Percentiles rank a stretch among this genome's conserved stretches.
Conservation (phyloP, 495 filamentous ascomycete species). For the Cercophora scortea region DNA sequence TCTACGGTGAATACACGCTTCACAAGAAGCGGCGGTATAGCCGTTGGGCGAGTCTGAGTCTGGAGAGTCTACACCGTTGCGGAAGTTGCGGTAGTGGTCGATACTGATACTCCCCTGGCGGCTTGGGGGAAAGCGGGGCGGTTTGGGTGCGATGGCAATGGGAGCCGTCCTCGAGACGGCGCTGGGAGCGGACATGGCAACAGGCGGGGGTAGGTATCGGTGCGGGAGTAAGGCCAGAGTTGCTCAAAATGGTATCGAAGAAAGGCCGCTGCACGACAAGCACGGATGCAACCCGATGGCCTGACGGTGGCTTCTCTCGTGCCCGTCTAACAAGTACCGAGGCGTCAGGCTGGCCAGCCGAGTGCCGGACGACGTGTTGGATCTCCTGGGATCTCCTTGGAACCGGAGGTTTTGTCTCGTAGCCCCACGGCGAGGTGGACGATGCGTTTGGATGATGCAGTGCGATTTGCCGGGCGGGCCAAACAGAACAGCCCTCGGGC, state of each 20-base stretch:
- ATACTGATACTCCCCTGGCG: constrained; percentile 34
- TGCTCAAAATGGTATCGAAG: constrained; percentile 3
- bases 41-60: constrained; percentile 42
- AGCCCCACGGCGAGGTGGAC: constrained; percentile 1
- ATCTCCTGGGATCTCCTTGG: background rate
- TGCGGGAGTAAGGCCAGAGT: constrained; percentile 10
- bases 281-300: constrained; percentile 4
- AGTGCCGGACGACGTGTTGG: background rate
- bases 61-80: constrained; percentile 40
- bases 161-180: constrained; percentile 46
- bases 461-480: background rate
- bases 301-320: background rate
- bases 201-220: constrained; percentile 17
- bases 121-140: constrained; percentile 34
- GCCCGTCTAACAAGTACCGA: constrained; percentile 7
- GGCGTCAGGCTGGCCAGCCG: background rate
- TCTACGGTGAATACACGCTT: constrained; percentile 71
- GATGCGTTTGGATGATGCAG: background rate
- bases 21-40: constrained; percentile 35
- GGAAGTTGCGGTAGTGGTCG: constrained; percentile 31
- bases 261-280: constrained; percentile 1
- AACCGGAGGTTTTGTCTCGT: background rate
- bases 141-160: constrained; percentile 51
- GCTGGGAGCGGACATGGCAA: constrained; percentile 40
- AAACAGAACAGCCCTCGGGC: constrained; percentile 3